phyloP scores from a whole-genome alignment of 2,329 filamentous ascomycete species.

The Neofusicoccum umdonicola region DNA sequence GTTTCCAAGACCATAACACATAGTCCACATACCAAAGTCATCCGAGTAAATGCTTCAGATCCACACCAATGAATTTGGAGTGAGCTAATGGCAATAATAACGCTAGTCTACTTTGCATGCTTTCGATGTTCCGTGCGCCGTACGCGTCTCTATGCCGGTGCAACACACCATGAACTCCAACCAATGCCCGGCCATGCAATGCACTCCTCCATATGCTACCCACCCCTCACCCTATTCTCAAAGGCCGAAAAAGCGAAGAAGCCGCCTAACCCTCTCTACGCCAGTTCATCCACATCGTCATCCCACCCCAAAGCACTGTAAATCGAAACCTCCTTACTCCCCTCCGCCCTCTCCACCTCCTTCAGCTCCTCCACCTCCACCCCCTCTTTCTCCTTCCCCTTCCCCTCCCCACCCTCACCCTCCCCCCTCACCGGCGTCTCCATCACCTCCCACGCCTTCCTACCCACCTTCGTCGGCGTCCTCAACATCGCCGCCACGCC shows the following conservation, averaged over 20 bases:
- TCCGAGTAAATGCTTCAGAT: too few relatives aligned
- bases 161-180: too few relatives aligned
- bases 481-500: neutral
- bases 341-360: neutral
- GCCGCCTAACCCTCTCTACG: neutral
- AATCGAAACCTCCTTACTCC: slow-evolving; percentile 23
- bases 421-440: slow-evolving; percentile 24
- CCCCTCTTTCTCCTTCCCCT: neutral
- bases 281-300: slow-evolving; percentile 31
- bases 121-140: too few relatives aligned
- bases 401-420: neutral
- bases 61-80: too few relatives aligned
- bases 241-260: neutral
- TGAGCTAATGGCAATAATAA: too few relatives aligned
- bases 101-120: too few relatives aligned
- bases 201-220: too few relatives aligned
- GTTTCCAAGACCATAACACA: too few relatives aligned
- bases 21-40: too few relatives aligned
- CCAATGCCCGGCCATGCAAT: too few relatives aligned
- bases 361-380: slow-evolving; percentile 22
- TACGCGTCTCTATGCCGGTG: too few relatives aligned
- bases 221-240: too few relatives aligned
- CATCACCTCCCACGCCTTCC: slow-evolving; percentile 19
- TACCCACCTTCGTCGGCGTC: slow-evolving; percentile 17
- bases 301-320: slow-evolving; percentile 49